Evolutionary conservation across 768 basidiomycete species (phyloP), one percentile per base, ranked within the genome.

Genomic region (Mycena crocata): DNA sequence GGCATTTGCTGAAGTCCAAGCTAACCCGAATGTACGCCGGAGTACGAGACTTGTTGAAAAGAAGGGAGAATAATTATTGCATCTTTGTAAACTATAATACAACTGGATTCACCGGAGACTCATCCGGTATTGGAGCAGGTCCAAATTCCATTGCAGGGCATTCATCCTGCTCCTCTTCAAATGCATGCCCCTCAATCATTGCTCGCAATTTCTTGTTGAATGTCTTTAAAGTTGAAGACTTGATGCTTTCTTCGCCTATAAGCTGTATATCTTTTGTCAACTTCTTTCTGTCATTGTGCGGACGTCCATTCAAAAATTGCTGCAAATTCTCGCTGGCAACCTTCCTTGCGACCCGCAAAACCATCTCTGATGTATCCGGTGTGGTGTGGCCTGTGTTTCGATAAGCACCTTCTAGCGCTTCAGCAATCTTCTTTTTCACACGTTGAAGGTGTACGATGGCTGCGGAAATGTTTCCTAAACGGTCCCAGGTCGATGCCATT

Each of bases 171-270:
- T 79, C 73, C 0, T 67, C 59, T 3, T 73, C 75, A 23, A 82
- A 75, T 2, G 72, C 63, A 40, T 50, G 58, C 35, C 66, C 74
- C 28, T 9, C 37, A 30, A 73, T 57, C 49, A 75, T 46, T 1
- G 31, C 58, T 7, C 35, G 0, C 1, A 77, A 57, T 21, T 79
- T 81, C 54, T 75, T 75, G 62, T 82, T 82, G 69, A 81, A 81
- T 9, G 69, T 76, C 2, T 68, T 64, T 0, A 82, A 57, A 0
- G 76, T 76, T 0, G 73, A 65, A 0, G 73, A 71, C 48, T 72
- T 67, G 12, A 78, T 68, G 19, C 72, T 74, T 8, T 68, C 37
- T 1, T 69, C 59, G 14, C 78, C 77, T 1, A 44, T 0, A 2
- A 31, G 28, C 9, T 68, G 44, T 0, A 74, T 45, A 63, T 80